phyloP scores from a whole-genome alignment of 805 yeast genomes.

The Priceomyces melissophilus region DNA sequence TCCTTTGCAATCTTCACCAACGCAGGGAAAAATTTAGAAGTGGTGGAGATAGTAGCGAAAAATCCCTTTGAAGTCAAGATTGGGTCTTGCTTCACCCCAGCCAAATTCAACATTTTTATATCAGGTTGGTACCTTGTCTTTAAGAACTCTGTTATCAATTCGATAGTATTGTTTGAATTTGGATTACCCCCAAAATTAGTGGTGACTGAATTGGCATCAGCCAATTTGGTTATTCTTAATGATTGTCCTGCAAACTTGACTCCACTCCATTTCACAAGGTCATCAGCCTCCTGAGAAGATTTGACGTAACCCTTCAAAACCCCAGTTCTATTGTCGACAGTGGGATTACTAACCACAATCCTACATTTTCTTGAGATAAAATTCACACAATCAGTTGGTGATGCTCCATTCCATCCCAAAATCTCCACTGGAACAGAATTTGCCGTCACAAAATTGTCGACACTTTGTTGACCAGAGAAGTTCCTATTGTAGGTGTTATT shows the following conservation, averaged over 20 bases:
- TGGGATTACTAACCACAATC: conserved; percentile 50
- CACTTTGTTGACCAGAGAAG: conserved; percentile 16
- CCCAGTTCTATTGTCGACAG: conserved; percentile 47
- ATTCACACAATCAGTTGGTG: conserved; percentile 60
- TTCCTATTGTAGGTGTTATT: conserved; percentile 13
- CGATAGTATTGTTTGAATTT: conserved; percentile 45
- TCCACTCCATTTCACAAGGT: conserved; percentile 64
- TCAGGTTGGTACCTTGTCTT: conserved; percentile 63
- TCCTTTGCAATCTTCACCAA: conserved; percentile 74
- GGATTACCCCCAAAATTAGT: conserved; percentile 11
- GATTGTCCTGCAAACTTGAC: conserved; percentile 74
- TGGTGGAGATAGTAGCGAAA: conserved; percentile 56
- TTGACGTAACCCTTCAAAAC: conserved; percentile 59
- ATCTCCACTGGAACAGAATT: conserved; percentile 55
- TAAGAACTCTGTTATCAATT: conserved; percentile 59
- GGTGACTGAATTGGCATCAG: conserved; percentile 13
- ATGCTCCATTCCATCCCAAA: conserved; percentile 79
- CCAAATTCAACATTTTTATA: conserved; percentile 64
- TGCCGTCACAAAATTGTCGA: conserved; percentile 25
- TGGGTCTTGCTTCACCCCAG: conserved; percentile 62
- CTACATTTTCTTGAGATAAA: conserved; percentile 69
- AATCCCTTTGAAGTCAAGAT: conserved; percentile 58
- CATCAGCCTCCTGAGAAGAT: conserved; percentile 53
- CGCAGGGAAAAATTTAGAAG: conserved; percentile 86
- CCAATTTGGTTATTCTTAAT: conserved; percentile 48